A percentile compares a stretch with the other conserved stretches of the same genome.
Evolutionary conservation across 306 rosid species (phyloP).

Genomic region (Cicer yamashitae): DNA sequence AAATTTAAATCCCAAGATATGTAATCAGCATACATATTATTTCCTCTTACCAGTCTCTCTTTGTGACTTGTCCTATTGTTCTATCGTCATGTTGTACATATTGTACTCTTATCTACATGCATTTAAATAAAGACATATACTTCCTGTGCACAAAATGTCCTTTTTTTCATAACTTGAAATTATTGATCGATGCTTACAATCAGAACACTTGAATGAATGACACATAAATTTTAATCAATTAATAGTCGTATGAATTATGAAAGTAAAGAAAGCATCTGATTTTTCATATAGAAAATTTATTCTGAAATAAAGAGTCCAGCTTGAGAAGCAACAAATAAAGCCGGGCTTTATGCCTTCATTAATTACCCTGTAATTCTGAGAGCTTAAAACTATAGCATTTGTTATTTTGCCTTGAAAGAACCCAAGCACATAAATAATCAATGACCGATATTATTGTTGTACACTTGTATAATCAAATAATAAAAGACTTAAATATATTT

Average conservation of each 20-base stretch:
- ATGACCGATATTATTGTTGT: too few relatives aligned
- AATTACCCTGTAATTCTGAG: not conserved
- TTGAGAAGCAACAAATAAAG: constrained; percentile 6
- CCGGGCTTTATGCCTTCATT: not conserved
- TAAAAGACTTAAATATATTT: too few relatives aligned
- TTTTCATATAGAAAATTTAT: not conserved
- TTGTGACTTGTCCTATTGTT: constrained; percentile 8
- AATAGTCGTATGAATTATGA: not conserved
- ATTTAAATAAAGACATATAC: constrained; percentile 25
- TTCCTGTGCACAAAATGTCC: not conserved
- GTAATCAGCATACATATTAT: constrained; percentile 33
- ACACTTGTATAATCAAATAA: too few relatives aligned
- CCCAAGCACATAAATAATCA: too few relatives aligned
- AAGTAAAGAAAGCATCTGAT: not conserved
- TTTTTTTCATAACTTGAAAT: not conserved
- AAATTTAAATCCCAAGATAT: constrained; percentile 37
- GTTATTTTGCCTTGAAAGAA: too few relatives aligned
- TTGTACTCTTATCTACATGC: constrained; percentile 11
- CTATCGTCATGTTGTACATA: not conserved
- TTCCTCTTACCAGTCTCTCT: constrained; percentile 38
- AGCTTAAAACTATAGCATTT: too few relatives aligned
- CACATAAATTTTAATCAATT: not conserved
- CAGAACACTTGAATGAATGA: constrained; percentile 2
- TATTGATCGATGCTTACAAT: not conserved
- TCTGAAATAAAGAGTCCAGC: not conserved